Evolutionary conservation across 805 yeast species (phyloP).

Genomic region (Ogataea glucozyma): DNA sequence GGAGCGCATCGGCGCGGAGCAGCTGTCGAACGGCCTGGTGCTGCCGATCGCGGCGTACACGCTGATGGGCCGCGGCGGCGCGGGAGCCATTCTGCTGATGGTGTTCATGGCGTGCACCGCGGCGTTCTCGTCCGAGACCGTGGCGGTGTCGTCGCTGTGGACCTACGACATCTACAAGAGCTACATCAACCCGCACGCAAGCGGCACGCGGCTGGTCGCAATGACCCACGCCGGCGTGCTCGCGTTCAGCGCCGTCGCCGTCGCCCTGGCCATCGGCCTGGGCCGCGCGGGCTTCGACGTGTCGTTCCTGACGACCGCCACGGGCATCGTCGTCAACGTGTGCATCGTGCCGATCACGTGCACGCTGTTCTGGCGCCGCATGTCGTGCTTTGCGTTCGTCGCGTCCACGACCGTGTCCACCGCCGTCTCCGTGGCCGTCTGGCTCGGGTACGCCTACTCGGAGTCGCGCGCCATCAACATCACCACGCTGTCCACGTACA

Average conservation of each 20-base stretch:
- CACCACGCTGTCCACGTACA: conserved; percentile 47
- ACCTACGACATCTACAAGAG: conserved; percentile 54
- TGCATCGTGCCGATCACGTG: conserved; percentile 53
- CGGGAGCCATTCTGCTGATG: conserved; percentile 47
- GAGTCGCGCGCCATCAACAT: conserved; percentile 27
- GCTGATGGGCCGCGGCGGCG: conserved; percentile 52
- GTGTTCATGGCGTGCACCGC: conserved; percentile 56
- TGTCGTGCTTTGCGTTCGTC: conserved; percentile 47
- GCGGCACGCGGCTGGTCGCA: conserved; percentile 46
- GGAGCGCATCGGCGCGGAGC: conserved; percentile 38
- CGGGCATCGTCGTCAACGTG: conserved; percentile 56
- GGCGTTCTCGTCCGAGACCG: conserved; percentile 56
- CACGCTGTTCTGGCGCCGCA: conserved; percentile 46
- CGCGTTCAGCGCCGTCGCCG: conserved; percentile 44
- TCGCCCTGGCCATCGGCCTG: conserved; percentile 52
- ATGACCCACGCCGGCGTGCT: conserved; percentile 48
- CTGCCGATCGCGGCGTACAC: conserved; percentile 54
- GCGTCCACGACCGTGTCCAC: conserved; percentile 48
- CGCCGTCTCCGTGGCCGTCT: conserved; percentile 45
- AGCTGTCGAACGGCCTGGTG: conserved; percentile 50
- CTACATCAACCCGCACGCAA: conserved; percentile 50
- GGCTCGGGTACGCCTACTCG: conserved; percentile 39
- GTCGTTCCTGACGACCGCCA: conserved; percentile 53
- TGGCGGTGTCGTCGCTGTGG: conserved; percentile 51
- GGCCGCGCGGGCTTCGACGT: conserved; percentile 52